Evolutionary conservation across 306 rosid genomes (phyloP).

Genomic region (Phaseolus lunatus): DNA sequence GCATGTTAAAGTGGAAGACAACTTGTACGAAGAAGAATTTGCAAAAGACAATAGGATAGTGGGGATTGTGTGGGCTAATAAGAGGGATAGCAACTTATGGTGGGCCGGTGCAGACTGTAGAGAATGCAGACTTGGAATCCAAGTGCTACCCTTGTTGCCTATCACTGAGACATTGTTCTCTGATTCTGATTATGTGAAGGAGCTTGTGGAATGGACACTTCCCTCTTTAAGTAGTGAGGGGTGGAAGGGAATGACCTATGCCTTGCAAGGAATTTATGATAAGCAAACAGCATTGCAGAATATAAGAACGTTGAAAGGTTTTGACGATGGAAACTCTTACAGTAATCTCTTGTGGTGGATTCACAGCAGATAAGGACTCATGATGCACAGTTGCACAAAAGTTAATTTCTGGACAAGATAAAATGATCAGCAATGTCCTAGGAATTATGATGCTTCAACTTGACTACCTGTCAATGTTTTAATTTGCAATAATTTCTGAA

Average conservation of each 20-base stretch:
- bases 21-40: slow-evolving; percentile 63
- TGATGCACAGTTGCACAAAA: not conserved
- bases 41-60: slow-evolving; percentile 64
- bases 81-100: slow-evolving; percentile 85
- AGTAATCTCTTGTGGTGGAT: slow-evolving; percentile 94
- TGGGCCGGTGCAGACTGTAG: slow-evolving; percentile 79
- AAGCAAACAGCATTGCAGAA: slow-evolving; percentile 62
- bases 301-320: slow-evolving; percentile 63
- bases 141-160: slow-evolving; percentile 77
- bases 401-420: slow-evolving; percentile 1
- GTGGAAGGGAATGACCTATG: slow-evolving; percentile 89
- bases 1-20: slow-evolving; percentile 66
- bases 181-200: slow-evolving; percentile 64
- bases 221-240: slow-evolving; percentile 78
- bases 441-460: not conserved
- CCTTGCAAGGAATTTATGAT: slow-evolving; percentile 78
- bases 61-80: slow-evolving; percentile 82
- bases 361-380: slow-evolving; percentile 72
- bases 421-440: not conserved
- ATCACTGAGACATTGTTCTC: slow-evolving; percentile 72
- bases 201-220: slow-evolving; percentile 78
- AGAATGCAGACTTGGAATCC: slow-evolving; percentile 84
- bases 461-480: not conserved
- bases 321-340: slow-evolving; percentile 86
- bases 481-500: slow-evolving; percentile 11